A percentile compares a stretch with the other conserved stretches of the same genome.
phyloP scores from a whole-genome alignment of 345 rosid species.

The Gossypium turneri region DNA sequence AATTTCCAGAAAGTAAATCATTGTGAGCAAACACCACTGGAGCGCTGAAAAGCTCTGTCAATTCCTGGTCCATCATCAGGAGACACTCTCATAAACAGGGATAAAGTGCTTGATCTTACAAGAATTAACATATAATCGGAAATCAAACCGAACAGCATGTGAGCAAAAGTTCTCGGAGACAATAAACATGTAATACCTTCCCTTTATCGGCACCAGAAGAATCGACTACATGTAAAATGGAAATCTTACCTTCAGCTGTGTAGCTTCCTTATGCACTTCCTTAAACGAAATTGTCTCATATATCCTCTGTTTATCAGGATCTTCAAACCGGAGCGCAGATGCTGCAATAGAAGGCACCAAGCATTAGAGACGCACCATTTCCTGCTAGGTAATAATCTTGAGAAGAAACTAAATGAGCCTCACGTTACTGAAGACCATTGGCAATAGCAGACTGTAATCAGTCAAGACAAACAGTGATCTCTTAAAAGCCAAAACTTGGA shows the following conservation, averaged over 20 bases:
- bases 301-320: slow-evolving; percentile 58
- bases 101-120: not conserved
- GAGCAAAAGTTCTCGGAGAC: not conserved
- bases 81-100: slow-evolving; percentile 20
- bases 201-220: not conserved
- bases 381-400: not conserved
- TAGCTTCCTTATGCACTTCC: slow-evolving; percentile 61
- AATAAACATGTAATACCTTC: not conserved
- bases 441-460: not conserved
- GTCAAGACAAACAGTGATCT: not conserved
- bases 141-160: not conserved
- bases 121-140: slow-evolving; percentile 10
- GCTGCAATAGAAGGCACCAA: slow-evolving; percentile 47
- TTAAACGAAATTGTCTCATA: slow-evolving; percentile 64
- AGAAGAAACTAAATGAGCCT: not conserved
- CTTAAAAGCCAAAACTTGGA: not conserved
- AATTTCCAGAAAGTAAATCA: slow-evolving; percentile 90
- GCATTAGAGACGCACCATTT: slow-evolving; percentile 12
- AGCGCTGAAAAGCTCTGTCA: slow-evolving; percentile 59
- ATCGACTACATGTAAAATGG: not conserved
- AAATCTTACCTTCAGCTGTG: slow-evolving; percentile 63
- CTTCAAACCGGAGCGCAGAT: slow-evolving; percentile 62
- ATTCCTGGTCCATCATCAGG: slow-evolving; percentile 71
- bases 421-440: not conserved
- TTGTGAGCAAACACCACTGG: slow-evolving; percentile 92